Percentiles rank a stretch among this genome's conserved stretches.
Evolutionary conservation across 106 monocot species (phyloP).

Genomic region (Allium sativum): DNA sequence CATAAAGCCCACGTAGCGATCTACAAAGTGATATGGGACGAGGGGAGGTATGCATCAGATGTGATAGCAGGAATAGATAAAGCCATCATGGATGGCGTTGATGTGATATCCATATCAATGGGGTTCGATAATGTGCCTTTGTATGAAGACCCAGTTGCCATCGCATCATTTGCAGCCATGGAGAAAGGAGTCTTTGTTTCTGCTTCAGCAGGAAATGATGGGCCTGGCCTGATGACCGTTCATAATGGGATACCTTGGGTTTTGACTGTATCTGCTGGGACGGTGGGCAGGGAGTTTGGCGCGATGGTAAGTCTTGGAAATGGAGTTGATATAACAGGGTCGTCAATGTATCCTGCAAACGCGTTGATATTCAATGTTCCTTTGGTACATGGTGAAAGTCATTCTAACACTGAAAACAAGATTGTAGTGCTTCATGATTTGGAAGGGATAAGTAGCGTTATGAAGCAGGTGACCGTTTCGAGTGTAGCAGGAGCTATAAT

Average conservation of each 20-base stretch:
- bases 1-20: constrained; percentile 28
- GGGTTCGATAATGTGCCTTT: constrained; percentile 12
- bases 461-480: neutral
- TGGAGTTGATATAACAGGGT: neutral
- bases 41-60: constrained; percentile 34
- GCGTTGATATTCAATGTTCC: constrained; percentile 10
- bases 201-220: constrained; percentile 13
- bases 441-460: neutral
- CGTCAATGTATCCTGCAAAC: neutral
- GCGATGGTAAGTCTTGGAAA: constrained; percentile 3
- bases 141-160: constrained; percentile 26
- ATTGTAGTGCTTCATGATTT: neutral
- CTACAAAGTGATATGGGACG: constrained; percentile 45
- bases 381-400: neutral
- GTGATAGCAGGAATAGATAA: constrained; percentile 36
- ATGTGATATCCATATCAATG: constrained; percentile 48
- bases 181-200: constrained; percentile 13
- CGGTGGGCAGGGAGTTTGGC: constrained; percentile 8
- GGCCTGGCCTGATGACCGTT: constrained; percentile 1
- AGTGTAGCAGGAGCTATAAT: constrained; percentile 1
- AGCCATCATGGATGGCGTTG: constrained; percentile 38
- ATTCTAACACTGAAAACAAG: neutral
- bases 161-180: constrained; percentile 8
- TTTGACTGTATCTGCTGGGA: constrained; percentile 11
- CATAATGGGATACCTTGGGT: constrained; percentile 13